Evolutionary conservation across 2,329 filamentous ascomycete species (phyloP).

Genomic region (Hymenoscyphus salicellus): DNA sequence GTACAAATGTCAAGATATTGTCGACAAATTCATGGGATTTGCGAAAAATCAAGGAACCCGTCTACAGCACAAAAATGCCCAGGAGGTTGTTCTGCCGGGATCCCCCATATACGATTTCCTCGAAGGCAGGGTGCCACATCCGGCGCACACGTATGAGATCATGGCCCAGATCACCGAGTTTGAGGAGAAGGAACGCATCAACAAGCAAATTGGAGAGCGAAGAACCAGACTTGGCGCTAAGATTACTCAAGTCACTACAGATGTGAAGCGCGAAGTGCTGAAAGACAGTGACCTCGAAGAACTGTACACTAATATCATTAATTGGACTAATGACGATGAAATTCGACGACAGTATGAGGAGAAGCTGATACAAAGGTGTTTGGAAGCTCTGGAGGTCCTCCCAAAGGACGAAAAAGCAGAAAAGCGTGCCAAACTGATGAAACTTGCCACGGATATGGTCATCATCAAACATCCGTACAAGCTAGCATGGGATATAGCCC

Average conservation of each 20-base stretch:
- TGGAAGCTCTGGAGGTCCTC: conserved; percentile 71
- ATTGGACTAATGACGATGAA: conserved; percentile 88
- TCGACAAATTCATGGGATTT: conserved; percentile 77
- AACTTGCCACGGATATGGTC: conserved; percentile 86
- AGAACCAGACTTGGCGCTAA: conserved; percentile 83
- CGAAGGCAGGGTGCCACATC: conserved; percentile 78
- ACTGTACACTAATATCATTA: conserved; percentile 78
- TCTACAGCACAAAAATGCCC: conserved; percentile 70
- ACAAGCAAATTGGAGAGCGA: conserved; percentile 83
- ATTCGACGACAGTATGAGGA: conserved; percentile 82
- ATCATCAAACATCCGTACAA: conserved; percentile 89
- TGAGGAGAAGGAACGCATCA: conserved; percentile 86
- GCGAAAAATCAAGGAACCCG: conserved; percentile 70
- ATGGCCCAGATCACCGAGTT: conserved; percentile 80
- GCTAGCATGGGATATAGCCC: conserved; percentile 83
- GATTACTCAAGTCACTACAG: conserved; percentile 75
- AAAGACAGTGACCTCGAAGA: conserved; percentile 72
- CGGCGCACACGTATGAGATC: conserved; percentile 74
- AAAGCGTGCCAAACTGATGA: conserved; percentile 70
- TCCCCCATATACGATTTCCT: conserved; percentile 78
- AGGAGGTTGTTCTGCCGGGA: conserved; percentile 73
- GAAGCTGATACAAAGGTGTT: conserved; percentile 77
- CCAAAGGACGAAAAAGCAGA: conserved; percentile 60
- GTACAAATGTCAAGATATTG: conserved; percentile 62
- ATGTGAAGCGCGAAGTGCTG: conserved; percentile 85